Base-by-base conservation (phyloP, 2,329 filamentous ascomycete species). In the Thermoascus crustaceus region DNA sequence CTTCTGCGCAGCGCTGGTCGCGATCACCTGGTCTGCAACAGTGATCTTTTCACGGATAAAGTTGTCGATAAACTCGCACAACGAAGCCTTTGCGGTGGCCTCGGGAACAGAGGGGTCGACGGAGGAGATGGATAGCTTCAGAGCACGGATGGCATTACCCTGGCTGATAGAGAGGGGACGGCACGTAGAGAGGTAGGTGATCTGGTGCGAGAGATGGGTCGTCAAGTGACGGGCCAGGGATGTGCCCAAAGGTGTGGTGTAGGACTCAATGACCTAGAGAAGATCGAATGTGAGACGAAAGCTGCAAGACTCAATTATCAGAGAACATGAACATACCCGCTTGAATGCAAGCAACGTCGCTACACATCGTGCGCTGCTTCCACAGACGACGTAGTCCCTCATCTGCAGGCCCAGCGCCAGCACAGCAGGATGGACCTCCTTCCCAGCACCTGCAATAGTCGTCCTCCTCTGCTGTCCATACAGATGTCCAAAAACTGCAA, bases 151-250 rank as follows among this genome's bases (percentile, higher is more conserved):
- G 22, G 87, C 87, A 59, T 96, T 98, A 41, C 91, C 91, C 80
- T 96, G 94, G 43, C 85, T 86, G 62, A 94, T 91, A 47, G 85
- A 93, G 64, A 98, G 84, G 21, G 91, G 88, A n/a, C 91, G 80
- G 55, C 88, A 95, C 47, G 86, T 86, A 41, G 85, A 85, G 41
- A 98, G 75, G 55, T 93, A 95, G 46, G 93, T 87, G 54, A 98
- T 95, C 63, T 98, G 91, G 23, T 88, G 85, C 53, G 87, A 91
- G 40, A 98, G 78, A 61, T 96, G 86, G 7, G 85, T 83, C 20
- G 86, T 91, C 50, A 98, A 80, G 66, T 98, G 88, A 21, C 91
- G 81, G 13, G 87, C 83, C 26, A 98, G 75, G 25, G 87, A 88
- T 39, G 81, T 87, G 25, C 83, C 82, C 17, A 79, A 71, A 4